Conservation (phyloP, 108 stramenopile genomes). For the Fistulifera pelliculosa region DNA sequence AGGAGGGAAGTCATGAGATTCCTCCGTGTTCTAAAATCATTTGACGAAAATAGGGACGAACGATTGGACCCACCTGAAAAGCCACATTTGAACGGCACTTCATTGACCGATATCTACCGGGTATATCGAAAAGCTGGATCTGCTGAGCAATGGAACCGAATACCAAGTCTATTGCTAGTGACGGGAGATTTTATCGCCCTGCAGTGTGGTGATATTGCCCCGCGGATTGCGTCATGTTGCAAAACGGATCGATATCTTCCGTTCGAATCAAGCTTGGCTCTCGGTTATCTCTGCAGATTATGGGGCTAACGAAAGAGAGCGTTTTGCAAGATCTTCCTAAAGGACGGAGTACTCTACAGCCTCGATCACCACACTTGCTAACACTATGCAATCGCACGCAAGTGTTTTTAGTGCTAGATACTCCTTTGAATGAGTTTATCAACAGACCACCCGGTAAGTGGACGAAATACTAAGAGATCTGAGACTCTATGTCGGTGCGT, state of each 20-base stretch:
- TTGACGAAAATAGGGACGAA: slow-evolving; percentile 1
- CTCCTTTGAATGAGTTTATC: slow-evolving; percentile 58
- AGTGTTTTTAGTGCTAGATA: slow-evolving; percentile 52
- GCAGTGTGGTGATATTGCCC: slow-evolving; percentile 68
- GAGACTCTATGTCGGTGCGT: not conserved
- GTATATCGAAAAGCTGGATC: slow-evolving; percentile 39
- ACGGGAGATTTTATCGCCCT: slow-evolving; percentile 70
- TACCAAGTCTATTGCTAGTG: slow-evolving; percentile 61
- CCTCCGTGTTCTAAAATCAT: slow-evolving; percentile 16
- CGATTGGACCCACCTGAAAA: not conserved
- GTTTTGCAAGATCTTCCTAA: not conserved
- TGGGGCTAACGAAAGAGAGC: slow-evolving; percentile 5
- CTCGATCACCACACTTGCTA: slow-evolving; percentile 38
- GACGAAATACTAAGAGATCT: not conserved
- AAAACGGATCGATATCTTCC: not conserved
- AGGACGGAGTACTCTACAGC: too few species aligned
- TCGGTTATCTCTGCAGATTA: slow-evolving; percentile 33
- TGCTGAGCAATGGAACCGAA: slow-evolving; percentile 40
- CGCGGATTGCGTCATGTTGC: slow-evolving; percentile 32
- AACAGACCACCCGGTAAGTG: slow-evolving; percentile 23
- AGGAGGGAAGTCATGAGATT: slow-evolving; percentile 31
- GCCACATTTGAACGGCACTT: slow-evolving; percentile 18
- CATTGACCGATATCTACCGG: slow-evolving; percentile 58
- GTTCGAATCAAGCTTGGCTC: slow-evolving; percentile 33
- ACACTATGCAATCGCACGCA: slow-evolving; percentile 53